phyloP scores from a whole-genome alignment of 176 grass and related monocot species.

The Olyra latifolia region DNA sequence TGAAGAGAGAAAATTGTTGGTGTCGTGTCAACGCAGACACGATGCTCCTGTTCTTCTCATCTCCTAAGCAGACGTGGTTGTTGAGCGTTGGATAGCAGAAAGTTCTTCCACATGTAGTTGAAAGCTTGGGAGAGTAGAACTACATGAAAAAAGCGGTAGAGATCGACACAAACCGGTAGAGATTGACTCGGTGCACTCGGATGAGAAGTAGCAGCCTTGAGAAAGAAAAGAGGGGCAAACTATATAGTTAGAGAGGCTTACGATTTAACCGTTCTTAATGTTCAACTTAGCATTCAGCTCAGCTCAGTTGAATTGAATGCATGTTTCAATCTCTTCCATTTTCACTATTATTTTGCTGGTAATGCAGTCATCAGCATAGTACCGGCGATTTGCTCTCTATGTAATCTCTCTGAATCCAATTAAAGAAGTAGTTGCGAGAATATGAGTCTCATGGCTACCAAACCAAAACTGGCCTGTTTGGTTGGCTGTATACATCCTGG shows the following conservation, averaged over 20 bases:
- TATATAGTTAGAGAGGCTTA: too few species aligned
- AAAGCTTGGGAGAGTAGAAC: too few species aligned
- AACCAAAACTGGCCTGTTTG: too few species aligned
- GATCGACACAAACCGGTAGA: background rate
- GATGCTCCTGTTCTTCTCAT: background rate
- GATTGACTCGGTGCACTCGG: background rate
- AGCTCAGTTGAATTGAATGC: too few species aligned
- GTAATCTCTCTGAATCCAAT: background rate
- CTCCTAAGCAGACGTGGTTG: background rate
- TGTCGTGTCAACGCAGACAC: background rate
- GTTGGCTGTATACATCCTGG: too few species aligned
- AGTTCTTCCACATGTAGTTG: background rate
- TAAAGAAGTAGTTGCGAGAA: background rate
- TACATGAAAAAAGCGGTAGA: too few species aligned
- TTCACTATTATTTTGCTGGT: background rate
- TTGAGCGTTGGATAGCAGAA: too few species aligned
- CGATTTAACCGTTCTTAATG: too few species aligned
- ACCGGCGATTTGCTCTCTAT: background rate
- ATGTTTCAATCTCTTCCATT: background rate
- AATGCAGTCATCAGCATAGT: background rate
- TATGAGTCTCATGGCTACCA: background rate
- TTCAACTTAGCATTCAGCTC: too few species aligned
- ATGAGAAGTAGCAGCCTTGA: background rate
- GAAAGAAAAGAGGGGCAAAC: background rate
- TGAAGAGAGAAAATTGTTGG: too few species aligned